These are phyloP conservation scores for Miscanthus lutarioriparius DNA, from an alignment of 176 grass and related monocot species.

Conservation along the genomic window DNA sequence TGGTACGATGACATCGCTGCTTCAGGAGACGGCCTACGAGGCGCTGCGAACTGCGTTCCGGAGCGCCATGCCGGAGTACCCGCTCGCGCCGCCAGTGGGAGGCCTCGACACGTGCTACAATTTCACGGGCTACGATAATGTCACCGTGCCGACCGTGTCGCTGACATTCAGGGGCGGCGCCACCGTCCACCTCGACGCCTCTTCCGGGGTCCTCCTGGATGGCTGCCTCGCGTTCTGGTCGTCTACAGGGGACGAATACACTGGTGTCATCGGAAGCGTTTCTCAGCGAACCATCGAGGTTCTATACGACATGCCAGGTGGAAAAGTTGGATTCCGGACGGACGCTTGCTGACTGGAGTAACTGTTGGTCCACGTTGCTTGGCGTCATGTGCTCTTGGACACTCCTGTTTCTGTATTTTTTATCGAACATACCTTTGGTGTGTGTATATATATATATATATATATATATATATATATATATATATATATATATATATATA, in stretches of 20 bases:
- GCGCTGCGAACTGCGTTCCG: conserved; percentile 42
- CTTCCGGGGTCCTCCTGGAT: conserved; percentile 31
- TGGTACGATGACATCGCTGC: conserved; percentile 29
- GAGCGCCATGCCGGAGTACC: conserved; percentile 31
- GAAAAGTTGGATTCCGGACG: too few relatives aligned
- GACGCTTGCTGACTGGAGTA: too few relatives aligned
- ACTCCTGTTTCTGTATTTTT: too few relatives aligned
- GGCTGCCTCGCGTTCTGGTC: conserved; percentile 54
- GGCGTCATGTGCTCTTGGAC: too few relatives aligned
- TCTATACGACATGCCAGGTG: conserved; percentile 19
- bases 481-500: too few relatives aligned
- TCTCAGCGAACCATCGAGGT: conserved; percentile 54
- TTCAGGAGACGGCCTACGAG: conserved; percentile 44
- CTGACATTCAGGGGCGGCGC: conserved; percentile 26
- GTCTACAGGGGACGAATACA: not conserved
- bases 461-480: too few relatives aligned
- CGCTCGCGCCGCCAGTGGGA: not conserved
- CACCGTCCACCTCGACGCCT: conserved; percentile 17
- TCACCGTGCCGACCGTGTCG: conserved; percentile 35
- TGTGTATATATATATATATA: too few relatives aligned
- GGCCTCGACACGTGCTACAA: too few relatives aligned
- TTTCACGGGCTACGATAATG: not conserved
- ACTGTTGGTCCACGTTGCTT: too few relatives aligned
- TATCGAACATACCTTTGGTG: too few relatives aligned
- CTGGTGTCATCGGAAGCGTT: conserved; percentile 44